Evolutionary conservation across 164 flowering plant genomes (phyloP), one percentile per base, ranked within the genome.

Genomic region (Vitis riparia): DNA sequence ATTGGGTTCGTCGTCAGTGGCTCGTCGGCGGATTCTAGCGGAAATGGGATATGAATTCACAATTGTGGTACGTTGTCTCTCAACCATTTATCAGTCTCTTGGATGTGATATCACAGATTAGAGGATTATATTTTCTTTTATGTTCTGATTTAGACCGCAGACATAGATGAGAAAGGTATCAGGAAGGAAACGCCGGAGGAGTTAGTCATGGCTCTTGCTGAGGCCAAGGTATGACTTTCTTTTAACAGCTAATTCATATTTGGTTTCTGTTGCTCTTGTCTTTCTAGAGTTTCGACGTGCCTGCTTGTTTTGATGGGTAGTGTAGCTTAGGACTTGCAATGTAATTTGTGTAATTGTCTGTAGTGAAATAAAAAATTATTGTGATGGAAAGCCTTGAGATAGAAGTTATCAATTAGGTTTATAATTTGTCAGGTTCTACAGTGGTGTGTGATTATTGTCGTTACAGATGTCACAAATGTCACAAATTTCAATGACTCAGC

Each of bases 171-270:
- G 68, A 80, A 78, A 51, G 37, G 66, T 51, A 78, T 84, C n/a
- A 76, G 87, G 78, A 82, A 56, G 70, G 87, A 82, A 47, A 80
- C 75, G 80, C 83, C 87, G 2, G 83, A 84, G 67, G 87, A 84
- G 0, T 74, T 84, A 77, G 87, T 84, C 9, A 66, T 70, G 77
- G 83, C 83, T 65, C 62, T 84, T 8, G 83, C 87, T 51, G 77
- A 79, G 61, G 85, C 87, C 3, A 84, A 84, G 84, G 87, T 81
- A 57, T 14, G 47, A 16, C 50, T 17, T 17, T 32, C 37, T 55
- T 49, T 48, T 14, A 11, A 15, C 14, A 3, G 23, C 47, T 29
- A 19, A 37, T 37, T 37, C 44, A 37, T 37, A 37, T 17, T 27
- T 1, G 67, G 51, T 48, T 15, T 62, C 11, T 63, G 27, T 37